Evolutionary conservation across 2,329 filamentous ascomycete species (phyloP), one percentile per base, ranked within the genome.

Genomic region (Drechslera avenae): DNA sequence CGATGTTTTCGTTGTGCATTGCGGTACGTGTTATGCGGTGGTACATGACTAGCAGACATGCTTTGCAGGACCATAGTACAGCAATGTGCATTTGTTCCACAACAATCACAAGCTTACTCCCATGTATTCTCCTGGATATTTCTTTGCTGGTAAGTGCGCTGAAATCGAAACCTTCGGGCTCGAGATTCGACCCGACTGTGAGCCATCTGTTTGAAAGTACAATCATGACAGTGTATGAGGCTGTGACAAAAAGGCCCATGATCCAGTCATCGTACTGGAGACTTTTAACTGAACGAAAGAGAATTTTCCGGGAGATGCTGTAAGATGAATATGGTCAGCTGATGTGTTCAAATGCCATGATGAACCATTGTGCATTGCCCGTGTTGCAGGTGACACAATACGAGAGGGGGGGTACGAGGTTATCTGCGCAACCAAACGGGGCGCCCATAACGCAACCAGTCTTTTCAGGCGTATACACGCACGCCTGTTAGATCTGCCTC

Each of bases 221-320:
- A 26, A 86, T 75, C 16, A 83, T 73, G 4, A 73, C 73, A 26
- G 79, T 81, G 51, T 84, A 81, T 39, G 72, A 72, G 10, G 71
- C 72, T 54, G 80, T 70, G 6, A 79, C 77, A 46, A 83, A 72
- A 7, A 80, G 34, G 10, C 63, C 67, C 81, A 85, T 85, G 18
- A 83, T 70, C 60, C 78, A 84, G 62, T 86, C 83, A 58, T 86
- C 83, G 19, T 78, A 60, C 59, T 82, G 79, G n/a, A 83, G 76
- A 5, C 73, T 73, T 34, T 69, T 74, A 58, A 77, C 69, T 32
- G 78, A 76, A 13, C 79, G 75, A 42, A 84, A 73, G 8, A 76
- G 69, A 30, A 79, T 69, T 16, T 67, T 71, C 26, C 78, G 73
- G 9, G 78, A 79, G 26, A 75, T 70, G 30, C 76, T 78, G 46